Evolutionary conservation across 2,329 filamentous ascomycete genomes (phyloP).

Genomic region (Fusarium beomiforme): DNA sequence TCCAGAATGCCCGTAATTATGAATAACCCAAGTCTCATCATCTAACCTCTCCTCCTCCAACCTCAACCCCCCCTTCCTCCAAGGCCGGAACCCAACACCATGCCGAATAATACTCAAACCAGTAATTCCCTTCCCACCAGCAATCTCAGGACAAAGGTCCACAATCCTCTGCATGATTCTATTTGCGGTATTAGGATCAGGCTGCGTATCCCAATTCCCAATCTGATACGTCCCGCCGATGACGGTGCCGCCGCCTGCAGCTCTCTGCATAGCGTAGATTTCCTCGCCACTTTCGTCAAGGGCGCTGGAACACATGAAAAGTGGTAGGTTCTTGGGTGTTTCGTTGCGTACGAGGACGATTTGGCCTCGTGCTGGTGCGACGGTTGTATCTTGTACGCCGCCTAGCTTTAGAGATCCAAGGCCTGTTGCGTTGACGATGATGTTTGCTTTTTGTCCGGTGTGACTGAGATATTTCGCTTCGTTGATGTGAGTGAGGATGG

Average conservation of each 20-base stretch:
- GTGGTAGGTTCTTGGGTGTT: conserved; percentile 66
- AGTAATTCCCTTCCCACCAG: conserved; percentile 73
- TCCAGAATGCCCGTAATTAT: conserved; percentile 82
- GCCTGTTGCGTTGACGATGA: conserved; percentile 88
- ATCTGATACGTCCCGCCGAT: conserved; percentile 86
- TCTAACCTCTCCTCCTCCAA: conserved; percentile 68
- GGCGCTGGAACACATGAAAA: conserved; percentile 75
- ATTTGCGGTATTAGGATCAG: conserved; percentile 79
- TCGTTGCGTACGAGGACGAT: conserved; percentile 81
- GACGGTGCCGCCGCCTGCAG: conserved; percentile 80
- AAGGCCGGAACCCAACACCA: conserved; percentile 82
- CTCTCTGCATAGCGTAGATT: conserved; percentile 84
- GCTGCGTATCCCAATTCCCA: conserved; percentile 79
- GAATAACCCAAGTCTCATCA: conserved; percentile 72
- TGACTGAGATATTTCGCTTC: conserved; percentile 68
- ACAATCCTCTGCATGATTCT: conserved; percentile 84
- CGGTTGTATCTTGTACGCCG: conserved; percentile 78
- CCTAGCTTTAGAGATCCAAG: conserved; percentile 79
- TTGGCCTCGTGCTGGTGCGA: conserved; percentile 84
- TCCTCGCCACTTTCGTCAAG: conserved; percentile 79
- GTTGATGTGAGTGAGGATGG: conserved; percentile 71
- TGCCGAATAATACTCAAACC: conserved; percentile 81
- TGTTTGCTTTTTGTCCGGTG: conserved; percentile 65
- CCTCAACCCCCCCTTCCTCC: conserved; percentile 76
- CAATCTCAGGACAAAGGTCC: conserved; percentile 71